phyloP scores from a whole-genome alignment of 768 basidiomycete genomes.

The Tephrocybe sp. region DNA sequence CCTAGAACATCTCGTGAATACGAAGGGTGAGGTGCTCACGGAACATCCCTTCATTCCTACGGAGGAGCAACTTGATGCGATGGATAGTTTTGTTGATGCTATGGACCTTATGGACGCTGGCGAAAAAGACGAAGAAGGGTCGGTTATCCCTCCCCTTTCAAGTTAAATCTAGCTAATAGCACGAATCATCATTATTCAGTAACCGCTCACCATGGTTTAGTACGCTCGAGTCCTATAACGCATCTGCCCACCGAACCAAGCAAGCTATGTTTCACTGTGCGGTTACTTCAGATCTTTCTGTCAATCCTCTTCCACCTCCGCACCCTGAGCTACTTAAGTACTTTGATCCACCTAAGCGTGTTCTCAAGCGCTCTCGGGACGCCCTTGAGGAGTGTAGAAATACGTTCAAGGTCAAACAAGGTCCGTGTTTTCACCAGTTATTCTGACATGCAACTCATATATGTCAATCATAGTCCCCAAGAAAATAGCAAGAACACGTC shows the following conservation, averaged over 20 bases:
- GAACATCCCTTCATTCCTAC: constrained; percentile 86
- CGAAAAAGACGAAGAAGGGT: constrained; percentile 78
- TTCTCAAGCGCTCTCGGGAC: constrained; percentile 56
- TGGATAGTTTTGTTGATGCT: constrained; percentile 84
- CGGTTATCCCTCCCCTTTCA: constrained; percentile 19
- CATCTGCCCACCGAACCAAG: constrained; percentile 86
- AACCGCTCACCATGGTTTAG: constrained; percentile 73
- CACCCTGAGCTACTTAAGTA: constrained; percentile 85
- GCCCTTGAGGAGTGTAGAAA: constrained; percentile 60
- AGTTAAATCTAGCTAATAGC: neutral
- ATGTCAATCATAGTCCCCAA: constrained; percentile 51
- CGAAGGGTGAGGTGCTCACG: constrained; percentile 67
- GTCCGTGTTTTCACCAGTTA: constrained; percentile 31
- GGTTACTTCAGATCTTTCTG: constrained; percentile 67
- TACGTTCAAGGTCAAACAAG: constrained; percentile 76
- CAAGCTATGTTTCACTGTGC: constrained; percentile 92
- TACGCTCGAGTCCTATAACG: constrained; percentile 76
- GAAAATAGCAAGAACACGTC: constrained; percentile 50
- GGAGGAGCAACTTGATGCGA: constrained; percentile 68
- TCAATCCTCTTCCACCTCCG: constrained; percentile 77
- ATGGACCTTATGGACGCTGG: constrained; percentile 85
- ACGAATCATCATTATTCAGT: constrained; percentile 32
- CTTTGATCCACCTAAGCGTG: constrained; percentile 71
- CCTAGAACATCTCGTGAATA: constrained; percentile 67
- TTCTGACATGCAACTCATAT: neutral